Base-by-base conservation (phyloP, 78 protist species). In the Corallochytrium limacisporum region DNA sequence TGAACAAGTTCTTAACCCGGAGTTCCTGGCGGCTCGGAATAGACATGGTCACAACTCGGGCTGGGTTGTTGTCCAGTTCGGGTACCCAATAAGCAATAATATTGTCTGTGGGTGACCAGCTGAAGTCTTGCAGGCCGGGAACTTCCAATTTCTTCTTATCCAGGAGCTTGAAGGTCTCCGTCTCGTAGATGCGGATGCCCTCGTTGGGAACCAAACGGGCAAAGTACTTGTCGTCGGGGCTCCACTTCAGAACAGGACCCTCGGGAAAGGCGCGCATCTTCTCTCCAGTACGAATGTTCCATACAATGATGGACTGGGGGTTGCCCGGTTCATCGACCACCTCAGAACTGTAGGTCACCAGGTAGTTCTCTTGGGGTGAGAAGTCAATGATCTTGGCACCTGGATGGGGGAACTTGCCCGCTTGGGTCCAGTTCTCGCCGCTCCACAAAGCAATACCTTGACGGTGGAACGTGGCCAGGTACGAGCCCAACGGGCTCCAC, bases 401-500 rank as follows among this genome's bases (percentile, higher is more conserved):
- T 10, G 22, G 71, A 74, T 85, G 94, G 20, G 43, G 33, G 51
- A 83, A 78, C 31, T 69, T 38, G 28, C 29, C 35, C 3, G 75
- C 32, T 51, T 51, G 38, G 12, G 38, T 16, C 88, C 78, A 77
- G 32, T 62, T 39, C 40, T 24, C 55, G 24, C 86, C 88, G n/a
- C 88, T 92, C 83, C 82, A 89, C 31, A 89, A 44, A 15, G 75
- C 77, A n/a, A 91, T 47, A 10, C 96, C 93, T 10, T 38, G 74
- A 12, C 56, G 62, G 75, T 88, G 95, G 79, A 86, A 50, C 26
- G 95, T 87, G 18, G 83, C 90, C 48, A 88, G 69, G 72, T 86
- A 92, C 18, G 77, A 56, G 24, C 97, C 97, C 38, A 36, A 59
- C 20, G 92, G 91, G 18, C 91, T 83, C 92, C 91, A 92, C 36